Evolutionary conservation across 495 filamentous ascomycete genomes (phyloP).

Genomic region (Neurospora hispaniola): DNA sequence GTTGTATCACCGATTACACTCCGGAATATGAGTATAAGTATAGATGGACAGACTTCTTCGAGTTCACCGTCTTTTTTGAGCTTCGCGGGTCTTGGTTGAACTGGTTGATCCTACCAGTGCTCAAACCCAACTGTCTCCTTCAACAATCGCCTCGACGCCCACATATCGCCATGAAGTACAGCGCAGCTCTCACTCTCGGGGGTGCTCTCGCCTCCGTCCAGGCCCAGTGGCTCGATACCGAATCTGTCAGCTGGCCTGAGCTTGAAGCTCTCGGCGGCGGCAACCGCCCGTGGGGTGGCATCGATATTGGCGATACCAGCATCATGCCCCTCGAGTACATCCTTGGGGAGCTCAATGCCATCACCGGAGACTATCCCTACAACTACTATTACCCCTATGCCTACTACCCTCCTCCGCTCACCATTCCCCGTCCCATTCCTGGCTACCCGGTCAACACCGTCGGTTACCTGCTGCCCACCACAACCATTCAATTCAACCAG

Average conservation of each 20-base stretch:
- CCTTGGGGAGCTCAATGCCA: not conserved
- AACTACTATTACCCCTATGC: not conserved
- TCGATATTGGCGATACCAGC: not conserved
- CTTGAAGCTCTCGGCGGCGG: not conserved
- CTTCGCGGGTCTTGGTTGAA: not conserved
- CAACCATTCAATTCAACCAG: not conserved
- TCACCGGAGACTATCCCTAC: not conserved
- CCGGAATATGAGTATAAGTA: not conserved
- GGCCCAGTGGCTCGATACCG: not conserved
- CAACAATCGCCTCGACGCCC: not conserved
- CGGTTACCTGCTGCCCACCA: not conserved
- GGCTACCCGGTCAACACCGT: not conserved
- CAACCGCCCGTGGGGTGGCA: not conserved
- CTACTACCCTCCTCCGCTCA: not conserved
- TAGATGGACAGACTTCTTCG: not conserved
- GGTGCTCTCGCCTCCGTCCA: not conserved
- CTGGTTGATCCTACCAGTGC: not conserved
- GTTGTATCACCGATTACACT: not conserved
- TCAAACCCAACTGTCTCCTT: not conserved
- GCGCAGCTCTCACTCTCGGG: not conserved
- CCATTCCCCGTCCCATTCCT: not conserved
- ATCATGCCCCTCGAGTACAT: not conserved
- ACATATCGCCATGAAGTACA: not conserved
- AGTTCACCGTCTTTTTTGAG: not conserved
- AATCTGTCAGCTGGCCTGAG: not conserved